These are phyloP conservation scores for Teunomyces atbi DNA, from an alignment of 805 yeast genomes.

Conservation along the genomic window DNA sequence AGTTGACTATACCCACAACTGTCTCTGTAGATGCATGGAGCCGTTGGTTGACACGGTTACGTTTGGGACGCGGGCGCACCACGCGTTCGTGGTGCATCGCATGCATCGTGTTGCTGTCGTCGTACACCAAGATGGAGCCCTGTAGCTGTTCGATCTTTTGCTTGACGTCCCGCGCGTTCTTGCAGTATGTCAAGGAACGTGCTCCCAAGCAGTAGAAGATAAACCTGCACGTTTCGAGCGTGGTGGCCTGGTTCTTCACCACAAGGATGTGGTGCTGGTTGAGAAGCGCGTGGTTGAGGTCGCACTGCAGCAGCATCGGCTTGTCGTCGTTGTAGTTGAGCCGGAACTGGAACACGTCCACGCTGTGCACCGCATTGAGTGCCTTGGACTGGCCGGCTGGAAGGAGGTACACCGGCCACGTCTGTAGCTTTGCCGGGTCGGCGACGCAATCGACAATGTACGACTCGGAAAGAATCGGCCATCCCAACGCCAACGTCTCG, in stretches of 20 bases:
- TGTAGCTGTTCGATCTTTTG: neutral
- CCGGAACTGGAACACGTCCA: constrained; percentile 46
- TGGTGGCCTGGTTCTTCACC: constrained; percentile 26
- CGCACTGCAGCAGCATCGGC: constrained; percentile 40
- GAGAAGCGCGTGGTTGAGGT: constrained; percentile 38
- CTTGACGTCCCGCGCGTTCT: constrained; percentile 8
- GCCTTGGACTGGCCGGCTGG: constrained; percentile 69
- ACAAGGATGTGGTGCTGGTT: constrained; percentile 33
- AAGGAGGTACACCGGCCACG: constrained; percentile 56
- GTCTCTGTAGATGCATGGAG: constrained; percentile 1
- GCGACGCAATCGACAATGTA: constrained; percentile 53
- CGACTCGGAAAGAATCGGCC: constrained; percentile 73
- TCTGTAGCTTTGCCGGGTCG: constrained; percentile 20
- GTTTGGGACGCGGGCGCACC: neutral
- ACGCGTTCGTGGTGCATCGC: neutral
- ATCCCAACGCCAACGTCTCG: constrained; percentile 74
- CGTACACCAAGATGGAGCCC: constrained; percentile 23
- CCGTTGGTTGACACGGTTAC: neutral
- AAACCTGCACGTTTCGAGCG: constrained; percentile 39
- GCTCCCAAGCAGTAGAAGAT: constrained; percentile 49
- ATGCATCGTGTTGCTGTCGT: constrained; percentile 17
- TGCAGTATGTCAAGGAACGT: constrained; percentile 16
- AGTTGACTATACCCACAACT: constrained; percentile 37
- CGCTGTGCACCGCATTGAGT: constrained; percentile 45
- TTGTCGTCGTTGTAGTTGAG: constrained; percentile 30